Percentiles rank a stretch among this genome's conserved stretches.
Conservation (phyloP, 2,329 filamentous ascomycete species). For the Escovopsis sp. region DNA sequence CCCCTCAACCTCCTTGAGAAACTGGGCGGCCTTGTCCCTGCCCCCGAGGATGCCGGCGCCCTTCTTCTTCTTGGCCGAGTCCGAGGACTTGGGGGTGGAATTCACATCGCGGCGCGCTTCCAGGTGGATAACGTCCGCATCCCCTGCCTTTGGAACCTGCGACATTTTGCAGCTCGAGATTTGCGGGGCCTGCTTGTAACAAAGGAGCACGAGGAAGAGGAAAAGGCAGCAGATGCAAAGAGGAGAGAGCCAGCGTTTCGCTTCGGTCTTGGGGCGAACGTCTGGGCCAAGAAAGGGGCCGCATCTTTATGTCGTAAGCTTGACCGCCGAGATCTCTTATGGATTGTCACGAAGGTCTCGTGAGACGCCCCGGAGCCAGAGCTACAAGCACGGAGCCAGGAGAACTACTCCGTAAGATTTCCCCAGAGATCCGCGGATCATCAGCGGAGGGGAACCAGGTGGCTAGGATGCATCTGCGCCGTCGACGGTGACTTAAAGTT, state of each 20-base stretch:
- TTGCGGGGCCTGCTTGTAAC: background rate
- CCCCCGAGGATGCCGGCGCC: slow-evolving; percentile 3
- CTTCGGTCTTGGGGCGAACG: too few species aligned
- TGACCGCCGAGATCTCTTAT: too few species aligned
- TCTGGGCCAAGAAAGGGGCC: too few species aligned
- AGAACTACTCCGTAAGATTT: too few species aligned
- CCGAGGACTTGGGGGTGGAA: background rate
- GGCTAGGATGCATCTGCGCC: background rate
- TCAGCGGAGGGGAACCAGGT: too few species aligned
- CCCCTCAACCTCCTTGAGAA: slow-evolving; percentile 30
- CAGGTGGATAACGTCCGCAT: slow-evolving; percentile 4
- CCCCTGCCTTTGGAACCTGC: background rate
- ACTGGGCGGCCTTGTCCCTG: slow-evolving; percentile 32
- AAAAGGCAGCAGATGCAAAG: background rate
- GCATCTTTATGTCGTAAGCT: too few species aligned
- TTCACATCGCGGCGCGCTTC: background rate
- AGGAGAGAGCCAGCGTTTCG: too few species aligned
- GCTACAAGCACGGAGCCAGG: too few species aligned
- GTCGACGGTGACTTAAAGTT: too few species aligned
- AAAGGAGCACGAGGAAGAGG: background rate
- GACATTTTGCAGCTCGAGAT: background rate
- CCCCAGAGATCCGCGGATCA: too few species aligned
- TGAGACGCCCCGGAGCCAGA: too few species aligned
- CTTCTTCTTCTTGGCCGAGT: slow-evolving; percentile 1
- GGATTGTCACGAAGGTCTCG: too few species aligned